Conservation (phyloP, 768 basidiomycete species). For the Sistotremastrum suecicum region DNA sequence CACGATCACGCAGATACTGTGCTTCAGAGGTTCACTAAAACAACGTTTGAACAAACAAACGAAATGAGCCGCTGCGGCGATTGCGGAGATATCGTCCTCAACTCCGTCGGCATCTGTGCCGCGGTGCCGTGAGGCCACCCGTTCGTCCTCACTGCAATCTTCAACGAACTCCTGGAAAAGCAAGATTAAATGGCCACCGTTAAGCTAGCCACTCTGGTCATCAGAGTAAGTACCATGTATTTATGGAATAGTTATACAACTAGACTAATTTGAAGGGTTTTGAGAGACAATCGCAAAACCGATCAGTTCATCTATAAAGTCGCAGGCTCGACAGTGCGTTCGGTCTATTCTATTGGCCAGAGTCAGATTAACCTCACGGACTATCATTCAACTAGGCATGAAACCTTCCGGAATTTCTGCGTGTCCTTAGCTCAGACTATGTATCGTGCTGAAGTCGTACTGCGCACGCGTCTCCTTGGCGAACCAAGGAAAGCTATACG, state of each 20-base stretch:
- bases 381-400: conserved; percentile 34
- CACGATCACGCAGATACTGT: too few species aligned
- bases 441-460: conserved; percentile 57
- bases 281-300: conserved; percentile 73
- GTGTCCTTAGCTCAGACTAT: conserved; percentile 62
- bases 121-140: too few species aligned
- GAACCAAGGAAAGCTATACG: conserved; percentile 59
- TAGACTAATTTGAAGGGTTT: conserved; percentile 2
- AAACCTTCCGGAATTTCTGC: conserved; percentile 55
- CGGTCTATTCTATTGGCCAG: neutral
- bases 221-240: conserved; percentile 36
- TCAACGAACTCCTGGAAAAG: too few species aligned
- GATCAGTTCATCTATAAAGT: conserved; percentile 52
- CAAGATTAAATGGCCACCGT: conserved; percentile 44
- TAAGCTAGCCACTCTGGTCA: conserved; percentile 61
- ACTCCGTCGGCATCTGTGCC: too few species aligned
- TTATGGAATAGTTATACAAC: neutral
- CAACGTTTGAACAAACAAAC: too few species aligned
- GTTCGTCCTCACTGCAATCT: too few species aligned
- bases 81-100: too few species aligned
- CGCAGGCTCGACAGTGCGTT: conserved; percentile 58
- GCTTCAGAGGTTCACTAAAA: too few species aligned
- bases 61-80: too few species aligned
- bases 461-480: conserved; percentile 65
- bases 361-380: neutral